Evolutionary conservation across 345 rosid species (phyloP).

Genomic region (Iberis pinnata): DNA sequence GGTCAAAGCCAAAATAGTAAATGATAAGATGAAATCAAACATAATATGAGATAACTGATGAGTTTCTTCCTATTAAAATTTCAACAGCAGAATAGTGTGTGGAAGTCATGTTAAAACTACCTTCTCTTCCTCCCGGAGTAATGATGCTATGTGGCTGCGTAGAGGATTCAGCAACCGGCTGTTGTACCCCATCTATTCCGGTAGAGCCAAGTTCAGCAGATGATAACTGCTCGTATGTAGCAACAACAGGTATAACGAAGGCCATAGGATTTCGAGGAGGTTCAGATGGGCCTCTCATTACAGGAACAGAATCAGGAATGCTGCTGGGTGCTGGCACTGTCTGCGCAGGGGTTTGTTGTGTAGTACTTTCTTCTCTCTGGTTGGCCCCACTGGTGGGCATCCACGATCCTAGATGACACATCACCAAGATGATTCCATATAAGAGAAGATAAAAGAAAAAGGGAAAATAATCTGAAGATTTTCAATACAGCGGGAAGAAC

Average conservation of each 20-base stretch:
- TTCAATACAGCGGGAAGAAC: no score
- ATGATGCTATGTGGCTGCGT: slow-evolving; percentile 7
- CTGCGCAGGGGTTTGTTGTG: slow-evolving; percentile 36
- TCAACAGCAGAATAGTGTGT: no score
- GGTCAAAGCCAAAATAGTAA: not conserved
- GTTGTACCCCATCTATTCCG: slow-evolving; percentile 17
- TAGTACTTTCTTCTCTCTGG: slow-evolving; percentile 32
- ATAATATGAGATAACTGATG: no score
- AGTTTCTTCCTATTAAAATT: no score
- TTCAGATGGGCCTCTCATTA: slow-evolving; percentile 23
- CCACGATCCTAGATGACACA: slow-evolving; percentile 38
- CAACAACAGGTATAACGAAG: slow-evolving; percentile 25
- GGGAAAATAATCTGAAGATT: no score
- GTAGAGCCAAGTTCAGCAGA: slow-evolving; percentile 20
- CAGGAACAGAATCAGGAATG: no score
- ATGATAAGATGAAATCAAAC: no score
- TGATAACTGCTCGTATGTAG: slow-evolving; percentile 30
- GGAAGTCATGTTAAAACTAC: slow-evolving; percentile 17
- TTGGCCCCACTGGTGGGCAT: slow-evolving; percentile 29
- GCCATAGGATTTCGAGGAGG: slow-evolving; percentile 28
- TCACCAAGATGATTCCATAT: slow-evolving; percentile 6
- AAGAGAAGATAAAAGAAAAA: no score
- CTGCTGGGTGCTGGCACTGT: no score
- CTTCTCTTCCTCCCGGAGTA: slow-evolving; percentile 30
- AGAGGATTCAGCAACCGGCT: no score